Base-by-base conservation (phyloP, 2,329 filamentous ascomycete species). In the Pyrenophora tritici-repentis region DNA sequence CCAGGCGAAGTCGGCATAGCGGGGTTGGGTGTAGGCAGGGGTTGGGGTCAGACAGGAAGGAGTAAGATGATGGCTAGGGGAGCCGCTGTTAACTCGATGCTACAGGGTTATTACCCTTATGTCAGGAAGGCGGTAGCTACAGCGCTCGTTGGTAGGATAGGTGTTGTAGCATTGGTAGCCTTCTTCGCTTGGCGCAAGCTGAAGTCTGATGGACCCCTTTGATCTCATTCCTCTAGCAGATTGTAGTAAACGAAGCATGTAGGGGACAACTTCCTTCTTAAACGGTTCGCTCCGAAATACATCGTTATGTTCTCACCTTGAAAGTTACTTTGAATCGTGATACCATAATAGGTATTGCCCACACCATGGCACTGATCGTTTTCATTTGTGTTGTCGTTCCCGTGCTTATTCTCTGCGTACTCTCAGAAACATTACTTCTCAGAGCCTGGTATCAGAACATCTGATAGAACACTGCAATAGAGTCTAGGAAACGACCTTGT, bases 91-190 rank as follows among this genome's bases (percentile, higher is more conserved):
- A 74, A 78, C 34, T 75, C 74, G 0, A 75, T 81, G 73, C 64
- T 82, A 5, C 78, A 81, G 58, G 80, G 80, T 10, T 82, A 82
- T 51, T 81, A 81, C 63, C 77, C 79, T 39, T 73, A 80, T 50
- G 74, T 82, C 14, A 68, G 78, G 45, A 73, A 66, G 57, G 78
- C 78, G 3, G 78, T 82, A 3, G 72, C 73, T 13, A 63, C 75
- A 9, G 73, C 77, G 7, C 59, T 81, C 43, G 56, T 74, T 1
- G 74, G 72, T 0, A 65, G 78, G 22, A 50, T 74, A 40, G 47
- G 66, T 12, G 43, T 70, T 6, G 55, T 58, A 10, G 58, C 65
- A 29, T 37, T 70, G 16, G 37, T 66, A 13, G 57, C 58, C 5
- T 61, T 59, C 7, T 58, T 55, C 37, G 31, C 59, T 1, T 68